Evolutionary conservation across 2,329 filamentous ascomycete genomes (phyloP), one percentile per base, ranked within the genome.

Genomic region (Penicillium sp.): DNA sequence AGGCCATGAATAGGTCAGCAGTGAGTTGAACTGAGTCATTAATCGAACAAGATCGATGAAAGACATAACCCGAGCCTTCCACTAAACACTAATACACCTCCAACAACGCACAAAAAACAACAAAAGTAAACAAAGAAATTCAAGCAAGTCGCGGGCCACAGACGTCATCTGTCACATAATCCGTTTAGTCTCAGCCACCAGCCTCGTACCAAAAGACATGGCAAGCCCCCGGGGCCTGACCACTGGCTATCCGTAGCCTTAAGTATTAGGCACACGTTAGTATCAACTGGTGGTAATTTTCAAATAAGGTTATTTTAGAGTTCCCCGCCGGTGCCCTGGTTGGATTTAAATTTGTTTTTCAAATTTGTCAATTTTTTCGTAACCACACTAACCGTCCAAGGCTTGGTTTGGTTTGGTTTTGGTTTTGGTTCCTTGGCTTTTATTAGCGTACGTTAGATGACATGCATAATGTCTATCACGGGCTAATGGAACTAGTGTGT

Each of bases 221-320:
- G 12, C 22, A 48, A 23, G 22, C 12, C 18, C 12, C 4, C 6
- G 4, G 3, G 7, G 18, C n/a, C n/a, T n/a, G 25, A 37, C 6
- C 25, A 31, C n/a, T n/a, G n/a, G 14, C 31, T 25, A 25, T 12
- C 29, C 29, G 12, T 31, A 31, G 29, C 29, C 29, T 12, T 31
- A 31, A 31, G 29, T 12, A 31, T 6, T 31, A 11, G 29, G 29
- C 29, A 31, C 29, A 31, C 14, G 29, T 31, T 27, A 45, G 42
- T 45, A 40, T 41, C 47, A 37, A 12, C 33, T 20, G 22, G 4
- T n/a, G 31, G 37, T 41, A 40, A 42, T 50, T 50, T 50, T 20
- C 15, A 42, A 27, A 40, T 50, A 50, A 50, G 47, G 47, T 50
- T 50, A 29, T 40, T 27, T 23, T 37, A 42, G 11, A 29, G 48